phyloP scores from a whole-genome alignment of 345 rosid genomes.

The Gossypioides kirkii region DNA sequence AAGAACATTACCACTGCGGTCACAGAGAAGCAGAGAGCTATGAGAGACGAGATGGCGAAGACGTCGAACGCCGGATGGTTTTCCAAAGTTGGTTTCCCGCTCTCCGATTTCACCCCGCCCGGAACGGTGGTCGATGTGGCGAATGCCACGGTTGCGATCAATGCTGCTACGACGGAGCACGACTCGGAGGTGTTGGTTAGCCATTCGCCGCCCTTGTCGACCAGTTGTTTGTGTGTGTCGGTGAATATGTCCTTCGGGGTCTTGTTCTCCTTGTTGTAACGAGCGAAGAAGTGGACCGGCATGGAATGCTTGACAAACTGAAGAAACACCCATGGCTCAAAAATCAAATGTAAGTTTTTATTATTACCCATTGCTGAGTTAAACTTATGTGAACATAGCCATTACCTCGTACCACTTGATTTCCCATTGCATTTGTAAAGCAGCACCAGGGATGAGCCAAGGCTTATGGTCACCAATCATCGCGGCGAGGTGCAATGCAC shows the following conservation, averaged over 20 bases:
- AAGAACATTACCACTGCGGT: slow-evolving; percentile 34
- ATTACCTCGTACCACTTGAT: slow-evolving; percentile 55
- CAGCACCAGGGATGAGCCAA: slow-evolving; percentile 52
- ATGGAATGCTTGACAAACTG: slow-evolving; percentile 46
- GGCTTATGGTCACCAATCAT: slow-evolving; percentile 36
- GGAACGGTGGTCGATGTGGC: slow-evolving; percentile 44
- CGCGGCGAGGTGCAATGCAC: slow-evolving; percentile 53
- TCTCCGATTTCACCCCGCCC: slow-evolving; percentile 20
- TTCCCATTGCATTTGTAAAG: slow-evolving; percentile 66
- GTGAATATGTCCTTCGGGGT: slow-evolving; percentile 37
- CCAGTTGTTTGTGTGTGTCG: slow-evolving; percentile 28
- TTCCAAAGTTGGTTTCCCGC: slow-evolving; percentile 28
- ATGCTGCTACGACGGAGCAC: slow-evolving; percentile 52
- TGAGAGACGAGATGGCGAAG: slow-evolving; percentile 35
- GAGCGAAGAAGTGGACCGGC: slow-evolving; percentile 30
- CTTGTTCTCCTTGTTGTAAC: slow-evolving; percentile 23
- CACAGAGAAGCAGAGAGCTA: slow-evolving; percentile 39
- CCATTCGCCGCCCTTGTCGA: slow-evolving; percentile 41
- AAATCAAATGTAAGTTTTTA: background rate
- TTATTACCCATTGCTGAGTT: background rate
- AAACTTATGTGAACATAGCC: background rate
- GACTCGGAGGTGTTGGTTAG: slow-evolving; percentile 42
- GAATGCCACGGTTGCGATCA: slow-evolving; percentile 51
- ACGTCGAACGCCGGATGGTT: slow-evolving; percentile 30
- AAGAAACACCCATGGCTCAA: background rate